phyloP scores from a whole-genome alignment of 495 filamentous ascomycete genomes.

The Talaromyces adpressus region DNA sequence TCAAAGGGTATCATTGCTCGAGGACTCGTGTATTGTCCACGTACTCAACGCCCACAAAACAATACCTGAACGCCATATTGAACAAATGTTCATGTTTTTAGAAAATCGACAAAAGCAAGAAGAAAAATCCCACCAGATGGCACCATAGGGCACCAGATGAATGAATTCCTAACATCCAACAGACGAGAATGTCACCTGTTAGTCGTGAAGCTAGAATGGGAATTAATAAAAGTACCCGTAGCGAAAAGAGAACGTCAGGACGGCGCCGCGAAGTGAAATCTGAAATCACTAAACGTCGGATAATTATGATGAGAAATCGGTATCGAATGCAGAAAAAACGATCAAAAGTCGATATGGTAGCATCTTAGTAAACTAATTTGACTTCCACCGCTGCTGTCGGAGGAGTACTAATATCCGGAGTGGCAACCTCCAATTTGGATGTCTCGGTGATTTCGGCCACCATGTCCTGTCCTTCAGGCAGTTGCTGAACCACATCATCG shows the following conservation, averaged over 20 bases:
- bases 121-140: slow-evolving; percentile 8
- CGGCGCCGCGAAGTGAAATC: not conserved
- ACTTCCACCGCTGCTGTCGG: slow-evolving; percentile 26
- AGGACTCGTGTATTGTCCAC: slow-evolving; percentile 44
- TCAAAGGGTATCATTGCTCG: slow-evolving; percentile 41
- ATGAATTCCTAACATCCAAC: not conserved
- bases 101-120: slow-evolving; percentile 16
- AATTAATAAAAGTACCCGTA: slow-evolving; percentile 1
- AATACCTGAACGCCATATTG: not conserved
- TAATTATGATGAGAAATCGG: not conserved
- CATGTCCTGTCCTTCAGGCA: slow-evolving; percentile 91
- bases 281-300: not conserved
- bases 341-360: not conserved
- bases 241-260: not conserved
- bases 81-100: slow-evolving; percentile 8
- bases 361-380: slow-evolving; percentile 28
- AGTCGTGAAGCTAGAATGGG: not conserved
- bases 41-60: slow-evolving; percentile 31
- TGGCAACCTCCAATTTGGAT: slow-evolving; percentile 10
- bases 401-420: slow-evolving; percentile 8
- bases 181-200: not conserved
- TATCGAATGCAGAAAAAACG: not conserved
- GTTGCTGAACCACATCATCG: slow-evolving; percentile 80
- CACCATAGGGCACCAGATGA: no score
- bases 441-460: slow-evolving; percentile 50